A percentile compares a stretch with the other conserved stretches of the same genome.
Conservation (phyloP, 495 filamentous ascomycete genomes). For the Articulospora tetracladia region DNA sequence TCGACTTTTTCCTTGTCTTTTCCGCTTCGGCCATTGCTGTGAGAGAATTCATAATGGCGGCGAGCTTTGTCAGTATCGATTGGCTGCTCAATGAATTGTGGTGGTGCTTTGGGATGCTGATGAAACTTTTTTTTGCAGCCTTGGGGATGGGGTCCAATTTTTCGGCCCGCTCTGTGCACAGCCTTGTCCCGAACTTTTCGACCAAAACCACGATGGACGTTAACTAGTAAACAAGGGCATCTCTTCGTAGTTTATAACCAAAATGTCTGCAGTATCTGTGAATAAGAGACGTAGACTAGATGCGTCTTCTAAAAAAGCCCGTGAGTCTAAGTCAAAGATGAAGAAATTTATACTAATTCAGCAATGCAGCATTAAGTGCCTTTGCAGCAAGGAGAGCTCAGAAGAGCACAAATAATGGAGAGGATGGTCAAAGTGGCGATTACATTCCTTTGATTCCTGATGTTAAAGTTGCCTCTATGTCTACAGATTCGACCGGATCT, state of each 20-base stretch:
- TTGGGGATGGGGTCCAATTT: constrained; percentile 8
- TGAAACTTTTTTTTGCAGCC: constrained; percentile 18
- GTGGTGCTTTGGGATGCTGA: background rate
- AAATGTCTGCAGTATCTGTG: constrained; percentile 29
- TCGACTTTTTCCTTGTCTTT: constrained; percentile 12
- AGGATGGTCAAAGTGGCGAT: background rate
- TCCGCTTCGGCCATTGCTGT: constrained; percentile 12
- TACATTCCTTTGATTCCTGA: background rate
- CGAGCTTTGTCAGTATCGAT: background rate
- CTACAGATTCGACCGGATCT: background rate
- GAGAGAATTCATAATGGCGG: constrained; percentile 17
- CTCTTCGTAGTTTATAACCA: background rate
- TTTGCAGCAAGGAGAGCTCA: constrained; percentile 45
- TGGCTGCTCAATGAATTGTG: background rate
- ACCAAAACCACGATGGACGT: background rate
- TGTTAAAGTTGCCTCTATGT: background rate
- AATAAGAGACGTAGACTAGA: constrained; percentile 43
- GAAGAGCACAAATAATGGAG: constrained; percentile 1
- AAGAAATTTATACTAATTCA: constrained; percentile 8
- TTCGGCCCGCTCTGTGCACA: background rate
- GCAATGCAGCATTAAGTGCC: constrained; percentile 40
- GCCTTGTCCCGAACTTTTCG: background rate
- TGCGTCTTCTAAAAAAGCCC: constrained; percentile 23
- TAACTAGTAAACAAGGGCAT: background rate
- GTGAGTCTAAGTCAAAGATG: constrained; percentile 24